Conservation (phyloP, 2,329 filamentous ascomycete species). For the Colletotrichum sp. region DNA sequence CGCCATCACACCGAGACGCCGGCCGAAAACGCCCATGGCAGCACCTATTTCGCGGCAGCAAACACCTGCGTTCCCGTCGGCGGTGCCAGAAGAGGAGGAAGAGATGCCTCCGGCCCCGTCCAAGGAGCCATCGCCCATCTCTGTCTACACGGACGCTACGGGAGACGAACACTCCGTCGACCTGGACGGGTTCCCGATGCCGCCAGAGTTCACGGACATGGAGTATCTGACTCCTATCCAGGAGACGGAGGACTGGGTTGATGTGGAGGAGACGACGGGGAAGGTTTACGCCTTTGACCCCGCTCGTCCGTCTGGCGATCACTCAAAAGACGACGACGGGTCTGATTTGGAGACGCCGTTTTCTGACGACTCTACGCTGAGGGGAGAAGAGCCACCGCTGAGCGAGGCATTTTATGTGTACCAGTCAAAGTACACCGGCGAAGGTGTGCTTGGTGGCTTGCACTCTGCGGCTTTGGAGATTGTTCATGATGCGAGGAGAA, state of each 20-base stretch:
- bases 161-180: not conserved
- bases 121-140: slow-evolving; percentile 10
- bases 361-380: slow-evolving; percentile 27
- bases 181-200: slow-evolving; percentile 3
- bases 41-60: not conserved
- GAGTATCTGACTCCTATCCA: slow-evolving; percentile 14
- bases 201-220: slow-evolving; percentile 23
- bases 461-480: slow-evolving; percentile 40
- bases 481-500: slow-evolving; percentile 35
- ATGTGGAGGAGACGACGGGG: slow-evolving; percentile 26
- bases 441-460: slow-evolving; percentile 37
- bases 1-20: not conserved
- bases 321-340: slow-evolving; percentile 28
- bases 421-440: slow-evolving; percentile 42
- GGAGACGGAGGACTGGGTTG: slow-evolving; percentile 30
- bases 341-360: slow-evolving; percentile 33
- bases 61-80: not conserved
- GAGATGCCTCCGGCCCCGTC: not conserved
- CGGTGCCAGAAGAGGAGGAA: not conserved
- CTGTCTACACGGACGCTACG: slow-evolving; percentile 29
- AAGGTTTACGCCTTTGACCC: slow-evolving; percentile 30
- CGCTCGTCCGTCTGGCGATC: slow-evolving; percentile 20
- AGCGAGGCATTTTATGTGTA: slow-evolving; percentile 27
- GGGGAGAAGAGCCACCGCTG: slow-evolving; percentile 6
- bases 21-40: slow-evolving; percentile 1